Evolutionary conservation across 331 rosid species (phyloP), one percentile per base, ranked within the genome.

Genomic region (Stylosanthes scabra): DNA sequence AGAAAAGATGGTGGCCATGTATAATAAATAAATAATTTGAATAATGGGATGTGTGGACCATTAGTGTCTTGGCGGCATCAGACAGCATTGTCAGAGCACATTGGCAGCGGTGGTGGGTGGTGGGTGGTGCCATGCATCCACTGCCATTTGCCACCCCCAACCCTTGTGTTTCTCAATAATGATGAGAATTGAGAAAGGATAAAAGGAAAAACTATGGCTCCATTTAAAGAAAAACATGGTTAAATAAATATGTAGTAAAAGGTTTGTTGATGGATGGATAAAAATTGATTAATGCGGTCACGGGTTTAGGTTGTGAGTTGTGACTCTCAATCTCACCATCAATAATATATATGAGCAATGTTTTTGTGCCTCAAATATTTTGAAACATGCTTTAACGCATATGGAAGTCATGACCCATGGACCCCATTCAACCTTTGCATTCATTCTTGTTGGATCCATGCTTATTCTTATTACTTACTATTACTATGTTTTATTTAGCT

Each of bases 31-130:
- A 37, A 42, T 44, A 45, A n/a, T 55, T 44, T 62, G 49, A 70
- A 75, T 65, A 70, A 46, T 59, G 76, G 76, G 70, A 74, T 72
- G 67, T 86, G 87, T 86, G 87, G 96, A 86, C 85, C 96, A 80
- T 25, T 8, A 4, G 5, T 88, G 94, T 82, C 85, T 82, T 76
- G 87, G 92, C 82, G 12, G 6, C 70, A 83, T 71, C 49, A 70
- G 92, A 85, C 94, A 91, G 14, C 11, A 5, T 83, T 83, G 87
- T 83, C 83, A 85, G 86, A 77, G 51, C 15, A 70, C 47, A 72
- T 76, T 74, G 27, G 69, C 15, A 41, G 55, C 50, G 63, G 61
- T 62, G 31, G 66, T 46, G 31, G n/a, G 44, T 49, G 68, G 25
- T 20, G 51, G 14, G 44, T 40, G 63, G 52, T 78, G 74, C 37